Conservation (phyloP, 1,284 basidiomycete genomes). For the Stygiomarasmius scandens region DNA sequence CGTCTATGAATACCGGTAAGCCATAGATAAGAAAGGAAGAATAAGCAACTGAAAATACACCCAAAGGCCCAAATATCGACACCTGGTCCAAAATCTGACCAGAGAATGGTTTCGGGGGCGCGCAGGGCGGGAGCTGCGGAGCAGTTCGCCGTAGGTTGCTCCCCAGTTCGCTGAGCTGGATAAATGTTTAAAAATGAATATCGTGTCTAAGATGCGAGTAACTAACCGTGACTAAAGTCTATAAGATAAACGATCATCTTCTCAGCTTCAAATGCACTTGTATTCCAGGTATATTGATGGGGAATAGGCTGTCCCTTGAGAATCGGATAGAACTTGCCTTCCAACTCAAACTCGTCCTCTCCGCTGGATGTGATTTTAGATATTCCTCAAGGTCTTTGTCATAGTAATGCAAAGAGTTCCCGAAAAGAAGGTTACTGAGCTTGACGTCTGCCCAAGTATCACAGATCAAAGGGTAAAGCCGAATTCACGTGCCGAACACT, state of each 20-base stretch:
- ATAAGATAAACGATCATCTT: slow-evolving; percentile 5
- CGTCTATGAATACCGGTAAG: too few species aligned
- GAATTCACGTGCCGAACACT: background rate
- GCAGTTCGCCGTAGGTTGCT: background rate
- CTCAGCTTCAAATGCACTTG: slow-evolving; percentile 9
- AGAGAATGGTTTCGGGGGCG: slow-evolving; percentile 8
- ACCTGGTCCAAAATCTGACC: slow-evolving; percentile 9
- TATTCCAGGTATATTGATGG: slow-evolving; percentile 5
- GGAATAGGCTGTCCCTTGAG: slow-evolving; percentile 10
- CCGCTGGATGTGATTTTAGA: slow-evolving; percentile 3
- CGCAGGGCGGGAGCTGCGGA: slow-evolving; percentile 8
- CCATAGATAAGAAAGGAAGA: too few species aligned
- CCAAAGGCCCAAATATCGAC: slow-evolving; percentile 15
- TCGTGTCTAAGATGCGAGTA: background rate
- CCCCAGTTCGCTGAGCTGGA: slow-evolving; percentile 11
- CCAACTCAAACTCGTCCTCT: background rate
- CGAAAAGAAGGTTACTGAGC: slow-evolving; percentile 10
- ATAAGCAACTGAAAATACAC: slow-evolving; percentile 18
- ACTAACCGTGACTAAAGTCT: slow-evolving; percentile 12
- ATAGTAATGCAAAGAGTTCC: background rate
- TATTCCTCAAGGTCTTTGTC: background rate
- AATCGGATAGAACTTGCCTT: background rate
- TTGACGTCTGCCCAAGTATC: slow-evolving; percentile 7
- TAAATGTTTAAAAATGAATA: background rate
- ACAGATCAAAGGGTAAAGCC: background rate